phyloP scores from a whole-genome alignment of 140 eudicot species.

The Eryngium alpinum region DNA sequence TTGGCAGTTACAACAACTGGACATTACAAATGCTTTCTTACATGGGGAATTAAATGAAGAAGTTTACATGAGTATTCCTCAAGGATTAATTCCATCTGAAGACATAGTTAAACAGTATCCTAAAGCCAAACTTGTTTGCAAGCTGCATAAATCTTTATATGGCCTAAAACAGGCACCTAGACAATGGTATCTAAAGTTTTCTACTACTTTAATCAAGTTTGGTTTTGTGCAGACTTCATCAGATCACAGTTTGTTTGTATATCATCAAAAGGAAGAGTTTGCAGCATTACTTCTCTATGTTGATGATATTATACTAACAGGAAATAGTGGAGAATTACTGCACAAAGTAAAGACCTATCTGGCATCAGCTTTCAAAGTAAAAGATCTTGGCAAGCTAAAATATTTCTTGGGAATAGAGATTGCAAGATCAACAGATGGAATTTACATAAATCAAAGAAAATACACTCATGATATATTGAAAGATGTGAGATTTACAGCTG shows the following conservation, averaged over 20 bases:
- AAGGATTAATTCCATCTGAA: background rate
- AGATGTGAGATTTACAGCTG: background rate
- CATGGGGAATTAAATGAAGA: too few species aligned
- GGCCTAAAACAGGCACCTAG: conserved; percentile 24
- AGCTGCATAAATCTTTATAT: conserved; percentile 12
- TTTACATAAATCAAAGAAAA: background rate
- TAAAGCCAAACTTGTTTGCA: conserved; percentile 23
- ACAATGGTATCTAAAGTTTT: conserved; percentile 18
- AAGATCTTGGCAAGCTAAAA: background rate
- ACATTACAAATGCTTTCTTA: too few species aligned
- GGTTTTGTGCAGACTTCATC: conserved; percentile 13
- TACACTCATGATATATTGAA: background rate
- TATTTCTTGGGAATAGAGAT: background rate
- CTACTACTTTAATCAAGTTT: conserved; percentile 11
- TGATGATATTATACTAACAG: background rate
- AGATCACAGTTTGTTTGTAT: too few species aligned
- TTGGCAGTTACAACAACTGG: background rate
- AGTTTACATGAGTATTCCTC: too few species aligned
- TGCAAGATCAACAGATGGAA: background rate
- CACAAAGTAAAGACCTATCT: background rate
- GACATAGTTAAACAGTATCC: background rate
- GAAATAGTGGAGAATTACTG: background rate
- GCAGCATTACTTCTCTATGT: conserved; percentile 20
- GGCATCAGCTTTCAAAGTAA: too few species aligned
- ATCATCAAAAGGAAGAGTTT: too few species aligned